Evolutionary conservation across 805 yeast genomes (phyloP), one percentile per base, ranked within the genome.

Genomic region (Wickerhamomyces hampshirensis): DNA sequence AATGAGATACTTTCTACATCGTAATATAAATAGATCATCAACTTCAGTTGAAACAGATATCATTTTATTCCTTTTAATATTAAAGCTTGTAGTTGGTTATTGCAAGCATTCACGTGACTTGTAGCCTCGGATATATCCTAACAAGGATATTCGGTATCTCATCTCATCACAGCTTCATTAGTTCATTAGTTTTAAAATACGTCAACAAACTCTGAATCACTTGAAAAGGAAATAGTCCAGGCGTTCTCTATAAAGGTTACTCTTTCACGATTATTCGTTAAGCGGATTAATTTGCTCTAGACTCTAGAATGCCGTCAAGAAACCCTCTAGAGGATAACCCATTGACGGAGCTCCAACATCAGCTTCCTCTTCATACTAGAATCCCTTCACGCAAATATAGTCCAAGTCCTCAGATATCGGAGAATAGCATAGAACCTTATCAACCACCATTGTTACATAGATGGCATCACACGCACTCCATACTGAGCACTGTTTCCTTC

Each of bases 391-490:
- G 43, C 13, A 39, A 32, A 11, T 35, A 28, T 8, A 41, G 52
- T 1, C 47, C 46, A 16, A 44, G 41, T 12, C 50, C 48, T 1
- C 49, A 35, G 12, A 34, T 31, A 7, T 30, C 44, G 4, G 12
- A 18, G 9, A 10, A 21, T 11, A 11, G 11, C 7, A 21, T 11
- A 21, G 24, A 8, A 21, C 7, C 24, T 7, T 21, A 35, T 23
- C n/a, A 35, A 4, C 48, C 53, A 16, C 31, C 39, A 2, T 51
- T 74, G 23, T 58, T 80, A 2, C 96, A 91, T 56, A 68, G 73
- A 50, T 91, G 98, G 98, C 70, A 74, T 18, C 79, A 77, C 43
- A 62, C 71, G 2, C 78, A 75, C 47, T 80, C 95, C 1, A 80
- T 89, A 13, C 69, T 93, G 6, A 81, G 95, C 33, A 74, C 78